Evolutionary conservation across 352 stramenopile genomes (phyloP).

Genomic region (Saprolegnia parasitica): DNA sequence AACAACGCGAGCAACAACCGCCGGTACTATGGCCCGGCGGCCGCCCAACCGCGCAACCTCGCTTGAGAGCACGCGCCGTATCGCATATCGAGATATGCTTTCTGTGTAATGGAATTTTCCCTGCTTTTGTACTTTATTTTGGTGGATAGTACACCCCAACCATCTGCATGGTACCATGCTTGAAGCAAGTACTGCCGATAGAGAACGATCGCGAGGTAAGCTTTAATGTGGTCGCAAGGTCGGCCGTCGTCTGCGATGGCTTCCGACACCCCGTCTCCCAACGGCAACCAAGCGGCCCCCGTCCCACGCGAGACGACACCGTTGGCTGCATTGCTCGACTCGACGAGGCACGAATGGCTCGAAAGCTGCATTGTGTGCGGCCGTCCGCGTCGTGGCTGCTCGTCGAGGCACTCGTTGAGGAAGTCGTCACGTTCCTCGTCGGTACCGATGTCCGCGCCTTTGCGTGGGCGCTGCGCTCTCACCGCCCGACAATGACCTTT

Average conservation of each 20-base stretch:
- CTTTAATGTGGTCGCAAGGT: no score
- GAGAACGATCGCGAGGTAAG: no score
- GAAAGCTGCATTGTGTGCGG: neutral
- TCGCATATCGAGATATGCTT: neutral
- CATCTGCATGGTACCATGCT: no score
- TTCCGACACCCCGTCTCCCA: no score
- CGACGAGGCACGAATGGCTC: neutral
- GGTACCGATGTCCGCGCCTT: neutral
- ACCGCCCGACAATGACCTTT: neutral
- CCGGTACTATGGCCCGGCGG: conserved; percentile 1
- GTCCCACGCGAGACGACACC: neutral
- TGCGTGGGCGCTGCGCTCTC: neutral
- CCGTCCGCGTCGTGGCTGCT: neutral
- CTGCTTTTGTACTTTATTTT: no score
- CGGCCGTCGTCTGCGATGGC: no score
- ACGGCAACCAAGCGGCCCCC: no score
- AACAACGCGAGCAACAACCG: neutral
- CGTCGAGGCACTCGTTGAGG: neutral
- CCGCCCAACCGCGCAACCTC: conserved; percentile 1
- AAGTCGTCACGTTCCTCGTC: neutral
- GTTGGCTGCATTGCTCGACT: neutral
- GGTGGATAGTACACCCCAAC: no score
- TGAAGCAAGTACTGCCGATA: no score
- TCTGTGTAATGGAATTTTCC: neutral
- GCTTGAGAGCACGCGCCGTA: neutral